Conservation (phyloP, 1,284 basidiomycete genomes). For the Vanrija humicola region DNA sequence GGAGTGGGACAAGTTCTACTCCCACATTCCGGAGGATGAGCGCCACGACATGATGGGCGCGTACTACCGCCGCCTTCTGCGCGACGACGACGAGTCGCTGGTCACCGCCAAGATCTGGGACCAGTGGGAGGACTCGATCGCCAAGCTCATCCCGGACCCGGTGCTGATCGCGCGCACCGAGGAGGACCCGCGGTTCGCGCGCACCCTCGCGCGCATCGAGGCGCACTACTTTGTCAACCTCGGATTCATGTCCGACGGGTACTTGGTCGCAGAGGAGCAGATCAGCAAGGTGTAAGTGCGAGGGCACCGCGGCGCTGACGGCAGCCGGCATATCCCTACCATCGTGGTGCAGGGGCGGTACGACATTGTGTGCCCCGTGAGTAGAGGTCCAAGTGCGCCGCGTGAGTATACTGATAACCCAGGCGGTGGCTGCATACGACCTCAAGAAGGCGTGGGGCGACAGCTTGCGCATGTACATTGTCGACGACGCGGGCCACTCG, state of each 20-base stretch:
- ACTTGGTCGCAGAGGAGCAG: conserved; percentile 74
- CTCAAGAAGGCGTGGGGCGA: conserved; percentile 82
- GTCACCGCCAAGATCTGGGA: conserved; percentile 68
- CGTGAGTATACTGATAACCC: not conserved
- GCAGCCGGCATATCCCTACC: conserved; percentile 69
- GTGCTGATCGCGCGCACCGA: conserved; percentile 66
- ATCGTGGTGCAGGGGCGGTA: conserved; percentile 75
- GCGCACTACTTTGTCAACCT: conserved; percentile 86
- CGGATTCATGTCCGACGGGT: conserved; percentile 84
- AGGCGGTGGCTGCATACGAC: conserved; percentile 56
- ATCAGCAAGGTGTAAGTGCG: conserved; percentile 70
- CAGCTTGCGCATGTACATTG: conserved; percentile 60
- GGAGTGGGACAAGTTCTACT: conserved; percentile 78
- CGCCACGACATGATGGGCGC: conserved; percentile 67
- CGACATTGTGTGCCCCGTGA: conserved; percentile 53
- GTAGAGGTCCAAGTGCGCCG: conserved; percentile 1
- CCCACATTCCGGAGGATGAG: conserved; percentile 74
- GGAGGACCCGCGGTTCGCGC: conserved; percentile 64
- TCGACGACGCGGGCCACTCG: conserved; percentile 86
- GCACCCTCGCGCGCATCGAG: conserved; percentile 84
- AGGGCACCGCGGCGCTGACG: too few relatives aligned
- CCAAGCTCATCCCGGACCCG: conserved; percentile 66
- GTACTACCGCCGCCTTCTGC: conserved; percentile 78
- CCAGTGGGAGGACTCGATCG: conserved; percentile 87
- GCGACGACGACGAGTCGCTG: conserved; percentile 59